These are phyloP conservation scores for Vishniacozyma victoriae DNA, from an alignment of 768 basidiomycete genomes.

Conservation along the genomic window DNA sequence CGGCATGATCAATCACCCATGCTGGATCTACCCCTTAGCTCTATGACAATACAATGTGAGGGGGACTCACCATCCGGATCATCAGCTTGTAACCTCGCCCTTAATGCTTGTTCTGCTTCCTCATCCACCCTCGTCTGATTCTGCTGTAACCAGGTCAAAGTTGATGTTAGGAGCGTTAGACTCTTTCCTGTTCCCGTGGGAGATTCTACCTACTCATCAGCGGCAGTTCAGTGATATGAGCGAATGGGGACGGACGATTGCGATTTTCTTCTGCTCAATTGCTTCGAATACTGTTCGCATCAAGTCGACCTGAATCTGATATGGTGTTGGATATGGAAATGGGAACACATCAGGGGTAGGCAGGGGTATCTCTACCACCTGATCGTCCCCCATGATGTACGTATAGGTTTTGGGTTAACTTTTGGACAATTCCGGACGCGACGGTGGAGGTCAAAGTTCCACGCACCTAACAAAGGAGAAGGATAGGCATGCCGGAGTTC, in stretches of 20 bases:
- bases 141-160: slow-evolving; percentile 38
- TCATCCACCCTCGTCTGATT: slow-evolving; percentile 25
- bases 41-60: neutral
- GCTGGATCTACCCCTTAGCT: slow-evolving; percentile 30
- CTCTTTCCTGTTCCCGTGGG: slow-evolving; percentile 47
- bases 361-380: slow-evolving; percentile 49
- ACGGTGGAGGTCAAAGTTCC: no score
- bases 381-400: no score
- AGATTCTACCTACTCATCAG: slow-evolving; percentile 34
- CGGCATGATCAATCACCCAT: slow-evolving; percentile 43
- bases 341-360: slow-evolving; percentile 64
- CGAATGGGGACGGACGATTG: slow-evolving; percentile 54
- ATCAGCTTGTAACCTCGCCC: slow-evolving; percentile 16
- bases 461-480: no score
- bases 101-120: slow-evolving; percentile 13
- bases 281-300: slow-evolving; percentile 81
- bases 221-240: neutral
- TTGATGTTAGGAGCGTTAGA: slow-evolving; percentile 41
- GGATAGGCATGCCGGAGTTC: no score
- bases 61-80: slow-evolving; percentile 29
- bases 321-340: slow-evolving; percentile 80
- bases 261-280: slow-evolving; percentile 65
- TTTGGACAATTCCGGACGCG: no score
- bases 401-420: no score
- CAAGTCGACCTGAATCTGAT: slow-evolving; percentile 74